Evolutionary conservation across 192 early-diverging fungal genomes (phyloP).

Genomic region (Coemansia umbellata): DNA sequence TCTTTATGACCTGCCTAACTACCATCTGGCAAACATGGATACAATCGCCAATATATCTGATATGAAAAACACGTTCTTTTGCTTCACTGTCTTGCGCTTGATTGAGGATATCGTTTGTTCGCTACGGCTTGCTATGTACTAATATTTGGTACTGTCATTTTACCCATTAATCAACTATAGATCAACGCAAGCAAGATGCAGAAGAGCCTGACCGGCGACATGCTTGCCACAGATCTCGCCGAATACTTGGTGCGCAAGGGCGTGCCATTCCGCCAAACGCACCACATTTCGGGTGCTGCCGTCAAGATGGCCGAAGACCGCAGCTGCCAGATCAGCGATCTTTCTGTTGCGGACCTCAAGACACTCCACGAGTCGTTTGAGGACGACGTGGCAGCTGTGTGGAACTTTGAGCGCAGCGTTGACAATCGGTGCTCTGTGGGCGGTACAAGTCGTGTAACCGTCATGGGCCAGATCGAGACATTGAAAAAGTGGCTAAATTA

Average conservation of each 20-base stretch:
- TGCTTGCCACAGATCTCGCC: conserved; percentile 97
- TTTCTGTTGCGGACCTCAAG: conserved; percentile 79
- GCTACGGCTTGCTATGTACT: neutral
- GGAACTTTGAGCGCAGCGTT: conserved; percentile 89
- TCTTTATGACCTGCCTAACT: conserved; percentile 38
- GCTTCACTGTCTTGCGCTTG: neutral
- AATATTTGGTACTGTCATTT: no score
- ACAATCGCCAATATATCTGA: conserved; percentile 23
- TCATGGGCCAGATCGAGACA: conserved; percentile 74
- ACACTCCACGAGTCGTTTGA: conserved; percentile 79
- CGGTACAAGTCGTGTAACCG: conserved; percentile 79
- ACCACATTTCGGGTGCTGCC: conserved; percentile 95
- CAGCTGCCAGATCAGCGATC: conserved; percentile 62
- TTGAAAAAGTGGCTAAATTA: conserved; percentile 62
- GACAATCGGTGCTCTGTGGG: conserved; percentile 85
- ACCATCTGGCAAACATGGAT: conserved; percentile 29
- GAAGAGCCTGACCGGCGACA: conserved; percentile 76
- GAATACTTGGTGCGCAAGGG: conserved; percentile 98
- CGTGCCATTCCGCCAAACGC: conserved; percentile 97
- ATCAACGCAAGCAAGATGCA: conserved; percentile 84
- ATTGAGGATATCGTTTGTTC: neutral
- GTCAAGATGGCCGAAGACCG: conserved; percentile 91
- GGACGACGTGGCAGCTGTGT: conserved; percentile 75
- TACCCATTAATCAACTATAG: conserved; percentile 31
- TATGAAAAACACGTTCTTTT: neutral